These are phyloP conservation scores for Antitrichia curtipendula DNA, from an alignment of 225 moss, liverwort and hornwort species.

Conservation along the genomic window DNA sequence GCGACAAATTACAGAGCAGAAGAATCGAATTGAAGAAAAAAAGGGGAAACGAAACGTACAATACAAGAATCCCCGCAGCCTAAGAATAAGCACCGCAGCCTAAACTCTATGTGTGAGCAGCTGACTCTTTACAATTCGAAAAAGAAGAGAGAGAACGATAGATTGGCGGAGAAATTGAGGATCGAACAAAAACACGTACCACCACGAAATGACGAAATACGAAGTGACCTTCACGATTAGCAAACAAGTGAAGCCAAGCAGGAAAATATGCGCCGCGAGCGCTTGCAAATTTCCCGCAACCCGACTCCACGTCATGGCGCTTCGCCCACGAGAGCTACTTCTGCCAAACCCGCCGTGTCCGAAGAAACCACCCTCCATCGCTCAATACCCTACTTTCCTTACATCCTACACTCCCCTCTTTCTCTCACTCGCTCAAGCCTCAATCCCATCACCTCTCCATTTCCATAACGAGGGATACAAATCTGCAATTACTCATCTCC, in stretches of 20 bases:
- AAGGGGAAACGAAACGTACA: not conserved
- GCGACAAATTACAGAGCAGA: not conserved
- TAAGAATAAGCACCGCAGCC: not conserved
- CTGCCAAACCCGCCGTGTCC: constrained; percentile 1
- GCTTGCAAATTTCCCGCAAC: constrained; percentile 67
- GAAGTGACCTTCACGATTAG: constrained; percentile 68
- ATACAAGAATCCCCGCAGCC: not conserved
- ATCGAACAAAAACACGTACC: constrained; percentile 27
- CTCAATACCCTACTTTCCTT: not conserved
- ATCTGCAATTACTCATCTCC: not conserved
- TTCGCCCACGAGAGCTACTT: constrained; percentile 5
- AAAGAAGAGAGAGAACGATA: not conserved
- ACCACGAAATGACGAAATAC: constrained; percentile 77
- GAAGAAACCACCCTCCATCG: constrained; percentile 14
- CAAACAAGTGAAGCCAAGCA: constrained; percentile 69
- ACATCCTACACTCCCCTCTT: not conserved
- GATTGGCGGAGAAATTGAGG: not conserved
- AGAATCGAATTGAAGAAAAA: not conserved
- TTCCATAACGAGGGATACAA: not conserved
- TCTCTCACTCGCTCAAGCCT: too few species aligned
- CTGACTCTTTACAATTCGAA: not conserved
- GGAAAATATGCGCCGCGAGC: constrained; percentile 58
- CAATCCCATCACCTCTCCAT: not conserved
- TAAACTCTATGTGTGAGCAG: not conserved
- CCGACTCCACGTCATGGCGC: constrained; percentile 62